A percentile compares a stretch with the other conserved stretches of the same genome.
phyloP scores from a whole-genome alignment of 495 filamentous ascomycete species.

The Sphaerosporella brunnea region DNA sequence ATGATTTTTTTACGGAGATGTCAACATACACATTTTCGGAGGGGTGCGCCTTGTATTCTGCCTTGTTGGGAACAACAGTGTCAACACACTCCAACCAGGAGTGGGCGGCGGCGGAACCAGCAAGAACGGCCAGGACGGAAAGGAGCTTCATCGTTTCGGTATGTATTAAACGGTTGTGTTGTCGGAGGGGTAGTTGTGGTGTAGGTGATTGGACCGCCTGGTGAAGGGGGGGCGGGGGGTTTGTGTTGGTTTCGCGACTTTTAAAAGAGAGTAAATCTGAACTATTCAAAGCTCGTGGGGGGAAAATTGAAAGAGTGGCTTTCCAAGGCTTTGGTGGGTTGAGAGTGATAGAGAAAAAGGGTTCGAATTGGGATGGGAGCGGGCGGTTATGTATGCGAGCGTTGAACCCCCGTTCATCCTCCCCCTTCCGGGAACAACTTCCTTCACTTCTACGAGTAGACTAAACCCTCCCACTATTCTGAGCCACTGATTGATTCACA shows the following conservation, averaged over 20 bases:
- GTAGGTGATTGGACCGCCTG: not conserved
- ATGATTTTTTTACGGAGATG: not conserved
- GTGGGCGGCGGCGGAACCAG: slow-evolving; percentile 14
- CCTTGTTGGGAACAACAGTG: slow-evolving; percentile 15
- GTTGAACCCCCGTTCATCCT: too few relatives aligned
- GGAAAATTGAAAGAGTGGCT: slow-evolving; percentile 4
- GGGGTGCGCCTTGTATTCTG: slow-evolving; percentile 10
- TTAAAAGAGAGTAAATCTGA: not conserved
- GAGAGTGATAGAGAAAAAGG: not conserved
- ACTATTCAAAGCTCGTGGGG: not conserved
- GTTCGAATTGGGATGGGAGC: too few relatives aligned
- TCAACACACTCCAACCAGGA: slow-evolving; percentile 26
- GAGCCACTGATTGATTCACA: too few relatives aligned
- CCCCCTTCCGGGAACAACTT: too few relatives aligned
- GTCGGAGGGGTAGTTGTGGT: not conserved
- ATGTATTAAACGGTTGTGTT: not conserved
- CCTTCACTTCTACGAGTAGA: too few relatives aligned
- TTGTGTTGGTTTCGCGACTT: not conserved
- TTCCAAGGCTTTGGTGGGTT: not conserved
- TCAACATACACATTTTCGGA: not conserved
- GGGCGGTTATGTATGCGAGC: too few relatives aligned
- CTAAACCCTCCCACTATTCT: too few relatives aligned
- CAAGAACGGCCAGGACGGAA: slow-evolving; percentile 13
- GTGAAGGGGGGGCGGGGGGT: not conserved
- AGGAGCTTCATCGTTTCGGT: slow-evolving; percentile 1